A percentile compares a stretch with the other conserved stretches of the same genome.
Conservation (phyloP, 306 rosid genomes). For the Cucurbita ficifolia region DNA sequence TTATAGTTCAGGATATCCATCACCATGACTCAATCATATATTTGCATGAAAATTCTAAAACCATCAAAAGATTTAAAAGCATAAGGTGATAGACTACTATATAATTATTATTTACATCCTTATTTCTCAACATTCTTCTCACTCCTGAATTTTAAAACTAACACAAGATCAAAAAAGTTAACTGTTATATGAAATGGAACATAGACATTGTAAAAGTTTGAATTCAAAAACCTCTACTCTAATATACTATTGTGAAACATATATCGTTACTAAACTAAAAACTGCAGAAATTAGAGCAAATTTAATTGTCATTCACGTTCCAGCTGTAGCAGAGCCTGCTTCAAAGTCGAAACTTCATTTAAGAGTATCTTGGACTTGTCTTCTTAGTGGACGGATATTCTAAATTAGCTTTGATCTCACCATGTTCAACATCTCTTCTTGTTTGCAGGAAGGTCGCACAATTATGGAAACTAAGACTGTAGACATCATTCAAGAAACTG, state of each 20-base stretch:
- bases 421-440: neutral
- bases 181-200: neutral
- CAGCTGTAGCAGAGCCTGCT: neutral
- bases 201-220: neutral
- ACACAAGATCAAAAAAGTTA: too few relatives aligned
- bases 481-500: slow-evolving; percentile 41
- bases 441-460: slow-evolving; percentile 61
- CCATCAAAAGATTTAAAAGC: neutral
- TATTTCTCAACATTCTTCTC: too few relatives aligned
- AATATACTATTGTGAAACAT: too few relatives aligned
- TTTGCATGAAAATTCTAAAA: neutral
- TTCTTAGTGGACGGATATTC: neutral
- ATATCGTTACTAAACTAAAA: neutral
- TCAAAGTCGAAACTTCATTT: neutral
- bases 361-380: neutral
- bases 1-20: neutral
- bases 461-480: slow-evolving; percentile 77
- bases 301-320: neutral
- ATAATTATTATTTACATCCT: too few relatives aligned
- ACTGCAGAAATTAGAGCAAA: neutral
- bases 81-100: too few relatives aligned
- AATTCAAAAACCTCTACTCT: neutral
- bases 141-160: too few relatives aligned
- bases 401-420: neutral
- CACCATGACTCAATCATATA: neutral